Base-by-base conservation (phyloP, 306 rosid species). In the Lablab purpureus region DNA sequence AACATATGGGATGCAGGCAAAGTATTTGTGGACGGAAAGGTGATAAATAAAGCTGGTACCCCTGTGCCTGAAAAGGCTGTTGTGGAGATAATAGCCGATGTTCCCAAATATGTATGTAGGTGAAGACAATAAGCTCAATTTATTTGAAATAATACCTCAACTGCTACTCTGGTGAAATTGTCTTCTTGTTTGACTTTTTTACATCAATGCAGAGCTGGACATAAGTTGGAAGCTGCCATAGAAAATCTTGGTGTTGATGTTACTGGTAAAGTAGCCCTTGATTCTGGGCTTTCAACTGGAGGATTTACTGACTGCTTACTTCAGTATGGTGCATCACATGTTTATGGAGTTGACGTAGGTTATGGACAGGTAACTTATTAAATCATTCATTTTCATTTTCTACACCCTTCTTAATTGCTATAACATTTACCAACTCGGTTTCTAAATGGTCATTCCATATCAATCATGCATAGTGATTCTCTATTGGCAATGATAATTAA, bases 61-160 rank as follows among this genome's bases (percentile, higher is more conserved):
- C 97, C 95, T 36, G 89, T 92, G 50, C 83, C 94, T 10, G 97
- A 92, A 10, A 88, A 95, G 71, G 88, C 97, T 51, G 88, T 84
- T 59, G 95, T 92, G 45, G 89, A 91, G 88, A 95, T 92, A 36
- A 84, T 47, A 59, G 99, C 98, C 22, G 98, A 95, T 84, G 79
- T 95, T 81, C 98, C 98, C 17, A 95, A 92, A 91, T 95, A 91
- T 84, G 99, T 95, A 91, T 92, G 99, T 95, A 92, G 98, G 99
- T 95, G 97, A 95, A 84, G 73, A 80, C 86, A 15, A 72, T 83
- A 32, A 82, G 62, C 85, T 70, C 75, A 65, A 45, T 54, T 28
- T 63, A 12, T 69, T 45, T 43, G 27, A 63, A 64, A 40, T 62
- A 55, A 37, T 6, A 11, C 74, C 73, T 17, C 36, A 59, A 45